Base-by-base conservation (phyloP, 2,329 filamentous ascomycete genomes). In the Fusarium musae region DNA sequence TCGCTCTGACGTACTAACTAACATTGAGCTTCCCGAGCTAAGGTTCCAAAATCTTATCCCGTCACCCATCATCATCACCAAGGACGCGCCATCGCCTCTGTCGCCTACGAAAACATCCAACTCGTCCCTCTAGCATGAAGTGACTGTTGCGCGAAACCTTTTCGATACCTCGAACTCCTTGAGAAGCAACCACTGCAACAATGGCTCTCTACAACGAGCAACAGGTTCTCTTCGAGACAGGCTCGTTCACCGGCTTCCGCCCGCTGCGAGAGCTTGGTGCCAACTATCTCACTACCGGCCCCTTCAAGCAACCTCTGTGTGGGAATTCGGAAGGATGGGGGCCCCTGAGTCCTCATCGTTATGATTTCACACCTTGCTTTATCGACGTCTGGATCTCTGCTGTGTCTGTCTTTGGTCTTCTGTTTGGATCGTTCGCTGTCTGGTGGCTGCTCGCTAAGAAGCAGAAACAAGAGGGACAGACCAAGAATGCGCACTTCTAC, bases 321-420 rank as follows among this genome's bases (percentile, higher is more conserved):
- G 90, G 93, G 81, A 96, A 97, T 83, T 86, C 87, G 61, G 96
- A 98, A 83, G 97, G 96, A 78, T 99, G 96, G 96, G 97, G 97
- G 2, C 96, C 96, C 28, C 81, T 99, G 80, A 98, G 95, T 83
- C 91, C 92, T 40, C 87, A 91, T 75, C 89, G 96, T 81, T 98
- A 94, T 83, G 96, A 99, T 84, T 95, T 99, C 79, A 98, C 96
- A 21, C 96, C 96, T 44, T 99, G 96, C 85, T 99, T 99, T 80
- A 91, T 98, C 78, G 97, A 99, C 81, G 90, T 97, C 28, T 95
- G 94, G 90, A 90, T 98, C 66, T 90, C 93, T 39, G 84, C 88
- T 4, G 93, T 97, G 34, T 93, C 94, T 13, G 87, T 87, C 19
- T 97, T 92, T 84, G 95, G 96, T 21, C 86, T 98, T 30, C 62